Evolutionary conservation across 139 green algal genomes (phyloP).

Genomic region (Tetraselmis chui): DNA sequence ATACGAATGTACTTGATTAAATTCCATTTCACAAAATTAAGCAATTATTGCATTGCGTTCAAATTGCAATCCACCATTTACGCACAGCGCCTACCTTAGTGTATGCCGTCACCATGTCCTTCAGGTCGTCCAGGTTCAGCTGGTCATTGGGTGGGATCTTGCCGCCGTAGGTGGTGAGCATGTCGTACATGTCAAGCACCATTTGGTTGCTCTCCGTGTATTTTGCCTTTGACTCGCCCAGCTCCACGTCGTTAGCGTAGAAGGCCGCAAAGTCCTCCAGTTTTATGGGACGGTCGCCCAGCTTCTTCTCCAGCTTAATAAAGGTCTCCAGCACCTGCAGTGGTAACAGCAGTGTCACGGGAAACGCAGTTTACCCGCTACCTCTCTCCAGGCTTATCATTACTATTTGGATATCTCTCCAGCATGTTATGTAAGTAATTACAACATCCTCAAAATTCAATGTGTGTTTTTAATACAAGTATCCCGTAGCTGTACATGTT

Average conservation of each 20-base stretch:
- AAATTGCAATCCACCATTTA: too few relatives aligned
- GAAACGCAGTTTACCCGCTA: too few relatives aligned
- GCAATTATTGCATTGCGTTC: too few relatives aligned
- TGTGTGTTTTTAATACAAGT: too few relatives aligned
- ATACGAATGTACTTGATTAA: neutral
- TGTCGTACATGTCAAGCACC: constrained; percentile 36
- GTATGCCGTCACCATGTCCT: constrained; percentile 22
- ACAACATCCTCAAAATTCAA: too few relatives aligned
- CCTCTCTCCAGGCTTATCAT: too few relatives aligned
- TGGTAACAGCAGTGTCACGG: too few relatives aligned
- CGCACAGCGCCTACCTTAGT: constrained; percentile 3
- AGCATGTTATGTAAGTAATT: too few relatives aligned
- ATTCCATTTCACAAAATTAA: too few relatives aligned
- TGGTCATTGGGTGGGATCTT: constrained; percentile 36
- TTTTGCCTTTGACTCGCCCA: neutral
- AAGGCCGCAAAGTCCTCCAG: constrained; percentile 32
- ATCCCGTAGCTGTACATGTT: too few relatives aligned
- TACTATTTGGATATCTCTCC: too few relatives aligned
- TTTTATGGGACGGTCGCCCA: constrained; percentile 20
- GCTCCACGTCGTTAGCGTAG: neutral
- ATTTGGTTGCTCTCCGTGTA: neutral
- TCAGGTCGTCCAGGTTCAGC: constrained; percentile 33
- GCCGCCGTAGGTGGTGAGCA: constrained; percentile 36
- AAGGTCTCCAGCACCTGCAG: constrained; percentile 30
- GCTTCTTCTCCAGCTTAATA: constrained; percentile 1